Evolutionary conservation across 306 rosid species (phyloP).

Genomic region (Canavalia gladiata): DNA sequence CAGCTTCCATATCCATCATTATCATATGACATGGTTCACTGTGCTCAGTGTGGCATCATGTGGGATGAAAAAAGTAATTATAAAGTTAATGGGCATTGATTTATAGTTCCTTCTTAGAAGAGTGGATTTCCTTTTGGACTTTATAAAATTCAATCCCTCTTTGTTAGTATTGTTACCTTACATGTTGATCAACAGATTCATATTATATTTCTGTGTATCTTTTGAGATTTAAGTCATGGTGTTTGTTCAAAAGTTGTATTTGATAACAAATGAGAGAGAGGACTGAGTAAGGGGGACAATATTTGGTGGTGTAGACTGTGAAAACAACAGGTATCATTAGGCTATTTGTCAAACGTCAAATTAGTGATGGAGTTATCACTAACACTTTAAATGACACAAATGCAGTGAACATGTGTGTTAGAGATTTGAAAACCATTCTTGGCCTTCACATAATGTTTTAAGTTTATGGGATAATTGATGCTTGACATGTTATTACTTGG

Average conservation of each 20-base stretch:
- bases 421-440: slow-evolving; percentile 16
- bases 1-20: slow-evolving; percentile 96
- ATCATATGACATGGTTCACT: slow-evolving; percentile 95
- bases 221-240: slow-evolving; percentile 36
- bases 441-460: slow-evolving; percentile 15
- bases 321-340: slow-evolving; percentile 20
- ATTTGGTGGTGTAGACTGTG: slow-evolving; percentile 31
- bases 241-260: slow-evolving; percentile 38
- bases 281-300: slow-evolving; percentile 11
- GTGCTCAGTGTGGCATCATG: slow-evolving; percentile 91
- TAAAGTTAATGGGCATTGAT: slow-evolving; percentile 24
- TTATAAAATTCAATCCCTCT: slow-evolving; percentile 17
- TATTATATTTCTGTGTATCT: slow-evolving; percentile 15
- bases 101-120: slow-evolving; percentile 36
- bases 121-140: slow-evolving; percentile 21
- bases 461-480: slow-evolving; percentile 29
- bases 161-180: slow-evolving; percentile 51
- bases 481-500: background rate
- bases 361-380: slow-evolving; percentile 27
- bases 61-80: slow-evolving; percentile 88
- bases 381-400: slow-evolving; percentile 34
- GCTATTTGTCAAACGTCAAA: slow-evolving; percentile 37
- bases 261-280: slow-evolving; percentile 35
- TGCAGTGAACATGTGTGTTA: slow-evolving; percentile 30
- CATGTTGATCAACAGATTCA: slow-evolving; percentile 56